These are phyloP conservation scores for Fragaria iinumae DNA, from an alignment of 306 rosid species.

Conservation along the genomic window DNA sequence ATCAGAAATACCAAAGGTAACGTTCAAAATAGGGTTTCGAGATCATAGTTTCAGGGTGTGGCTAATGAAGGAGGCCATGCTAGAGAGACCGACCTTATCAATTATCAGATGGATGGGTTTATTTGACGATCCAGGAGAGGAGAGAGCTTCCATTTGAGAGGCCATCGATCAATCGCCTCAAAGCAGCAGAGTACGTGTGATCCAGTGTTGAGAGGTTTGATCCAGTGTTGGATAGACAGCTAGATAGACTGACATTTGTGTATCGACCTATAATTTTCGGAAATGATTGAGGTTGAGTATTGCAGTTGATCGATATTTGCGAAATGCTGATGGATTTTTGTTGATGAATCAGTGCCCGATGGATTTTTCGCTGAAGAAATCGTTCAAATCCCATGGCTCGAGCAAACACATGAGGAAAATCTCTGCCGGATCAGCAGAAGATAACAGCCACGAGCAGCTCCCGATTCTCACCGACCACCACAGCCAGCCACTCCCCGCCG, in stretches of 20 bases:
- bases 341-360: conserved; percentile 20
- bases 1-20: background rate
- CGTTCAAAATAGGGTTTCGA: background rate
- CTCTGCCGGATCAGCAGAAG: conserved; percentile 24
- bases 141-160: background rate
- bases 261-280: background rate
- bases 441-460: conserved; percentile 34
- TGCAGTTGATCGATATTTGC: background rate
- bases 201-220: no score
- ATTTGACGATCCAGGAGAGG: background rate
- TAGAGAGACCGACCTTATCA: background rate
- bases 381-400: conserved; percentile 59
- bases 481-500: conserved; percentile 11
- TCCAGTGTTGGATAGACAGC: no score
- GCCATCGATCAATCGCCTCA: background rate
- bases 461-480: conserved; percentile 54
- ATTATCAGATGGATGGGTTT: background rate
- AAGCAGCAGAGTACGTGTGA: background rate
- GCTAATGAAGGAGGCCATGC: background rate
- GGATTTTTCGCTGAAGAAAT: conserved; percentile 59
- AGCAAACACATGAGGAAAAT: conserved; percentile 32
- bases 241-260: background rate
- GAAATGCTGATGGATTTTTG: background rate
- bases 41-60: background rate
- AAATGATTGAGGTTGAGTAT: background rate